phyloP scores from a whole-genome alignment of 2,329 filamentous ascomycete genomes.

The Hymenoscyphus scutula region DNA sequence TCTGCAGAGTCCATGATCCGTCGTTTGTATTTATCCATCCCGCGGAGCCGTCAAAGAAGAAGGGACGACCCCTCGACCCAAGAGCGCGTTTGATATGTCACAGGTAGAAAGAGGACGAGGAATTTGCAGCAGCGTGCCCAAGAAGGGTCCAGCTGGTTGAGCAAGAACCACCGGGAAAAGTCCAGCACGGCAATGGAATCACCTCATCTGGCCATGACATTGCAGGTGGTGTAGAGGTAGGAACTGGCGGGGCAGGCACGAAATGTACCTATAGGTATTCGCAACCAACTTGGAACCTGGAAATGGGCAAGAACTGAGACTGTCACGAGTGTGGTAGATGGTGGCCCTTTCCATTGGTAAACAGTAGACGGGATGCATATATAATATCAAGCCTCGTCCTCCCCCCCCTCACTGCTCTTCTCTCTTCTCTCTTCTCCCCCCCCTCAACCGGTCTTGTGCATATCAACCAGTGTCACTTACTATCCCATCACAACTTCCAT shows the following conservation, averaged over 20 bases:
- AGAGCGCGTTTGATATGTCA: constrained; percentile 1
- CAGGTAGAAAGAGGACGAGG: background rate
- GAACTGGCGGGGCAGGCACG: background rate
- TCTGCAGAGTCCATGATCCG: background rate
- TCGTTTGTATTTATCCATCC: background rate
- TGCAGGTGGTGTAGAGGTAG: background rate
- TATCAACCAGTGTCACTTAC: background rate
- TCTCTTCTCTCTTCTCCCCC: background rate
- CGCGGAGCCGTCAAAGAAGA: background rate
- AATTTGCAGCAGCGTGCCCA: background rate
- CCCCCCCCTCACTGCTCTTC: background rate
- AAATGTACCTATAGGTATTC: no score
- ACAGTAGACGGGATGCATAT: background rate
- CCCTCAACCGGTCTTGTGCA: background rate
- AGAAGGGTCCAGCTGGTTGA: background rate
- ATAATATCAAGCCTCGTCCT: background rate
- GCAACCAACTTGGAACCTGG: no score
- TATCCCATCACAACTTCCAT: background rate
- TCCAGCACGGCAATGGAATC: constrained; percentile 1
- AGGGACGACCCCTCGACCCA: background rate
- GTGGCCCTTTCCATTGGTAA: background rate
- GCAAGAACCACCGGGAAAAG: background rate
- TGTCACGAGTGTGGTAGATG: background rate
- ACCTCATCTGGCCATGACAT: background rate
- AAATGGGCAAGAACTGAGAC: background rate